Base-by-base conservation (phyloP, 2,329 filamentous ascomycete species). In the Verticillium isaacii region DNA sequence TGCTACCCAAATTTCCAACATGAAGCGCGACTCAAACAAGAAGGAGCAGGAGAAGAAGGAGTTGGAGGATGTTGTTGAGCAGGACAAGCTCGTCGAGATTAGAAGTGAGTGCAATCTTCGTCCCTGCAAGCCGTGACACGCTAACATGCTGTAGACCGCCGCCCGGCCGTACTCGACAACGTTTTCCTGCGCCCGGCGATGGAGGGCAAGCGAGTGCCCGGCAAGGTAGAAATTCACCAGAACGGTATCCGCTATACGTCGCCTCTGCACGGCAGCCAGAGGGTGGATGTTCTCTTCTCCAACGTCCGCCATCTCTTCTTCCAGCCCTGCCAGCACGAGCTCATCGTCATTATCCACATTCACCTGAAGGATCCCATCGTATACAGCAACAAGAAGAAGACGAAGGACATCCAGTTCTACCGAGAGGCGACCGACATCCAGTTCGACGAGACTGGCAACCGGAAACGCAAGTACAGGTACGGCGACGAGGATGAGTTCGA, bases 261-360 rank as follows among this genome's bases (percentile, higher is more conserved):
- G 59, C 87, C 91, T 60, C 80, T 96, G 66, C 88, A 90, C 74
- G 88, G 88, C 25, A 89, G 92, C 67, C 90, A 95, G 68, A 86
- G 89, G 69, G 92, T 99, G 57, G 95, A 99, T 70, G 88, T 99
- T 60, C 85, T 99, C 1, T 99, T 99, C 82, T 96, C 92, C 79
- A 99, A 99, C 78, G 92, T 99, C 74, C 96, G 96, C 76, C 95
- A 99, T 73, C 83, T 99, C 2, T 99, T 99, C 82, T 99, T 99
- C 82, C 95, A 99, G 75, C 95, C 96, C 32, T 98, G 93, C 71
- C 90, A 93, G 69, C 92, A 97, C 71, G 95, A 99, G 75, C 80
- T 99, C 70, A 96, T 99, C 67, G 96, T 99, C 67, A 92, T 99
- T 69, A 97, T 99, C 68, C 95, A 99, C 75, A 91, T 99, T 61